These are phyloP conservation scores for Lachnellula cervina DNA, from an alignment of 2,329 filamentous ascomycete species.

Conservation along the genomic window DNA sequence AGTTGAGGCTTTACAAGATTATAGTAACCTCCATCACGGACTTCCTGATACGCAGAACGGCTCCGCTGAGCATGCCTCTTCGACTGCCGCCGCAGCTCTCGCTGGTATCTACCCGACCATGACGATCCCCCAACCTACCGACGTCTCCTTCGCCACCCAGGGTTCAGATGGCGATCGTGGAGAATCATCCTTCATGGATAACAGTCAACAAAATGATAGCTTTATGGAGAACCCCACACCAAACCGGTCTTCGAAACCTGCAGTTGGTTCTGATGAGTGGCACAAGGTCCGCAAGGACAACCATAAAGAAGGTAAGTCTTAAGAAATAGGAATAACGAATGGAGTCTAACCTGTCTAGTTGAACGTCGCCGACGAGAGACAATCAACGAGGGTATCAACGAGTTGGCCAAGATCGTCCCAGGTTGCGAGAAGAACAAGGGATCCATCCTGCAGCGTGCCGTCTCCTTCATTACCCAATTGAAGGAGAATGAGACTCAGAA, in stretches of 20 bases:
- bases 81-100: constrained; percentile 53
- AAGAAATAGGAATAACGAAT: not conserved
- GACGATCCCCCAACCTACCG: constrained; percentile 51
- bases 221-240: constrained; percentile 39
- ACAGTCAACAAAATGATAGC: constrained; percentile 27
- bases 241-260: constrained; percentile 58
- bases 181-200: constrained; percentile 38
- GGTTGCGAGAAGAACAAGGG: constrained; percentile 99
- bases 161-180: constrained; percentile 36
- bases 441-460: constrained; percentile 87
- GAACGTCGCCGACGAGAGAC: constrained; percentile 95
- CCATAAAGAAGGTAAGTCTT: constrained; percentile 84
- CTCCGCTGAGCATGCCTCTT: constrained; percentile 44
- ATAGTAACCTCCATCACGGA: constrained; percentile 40
- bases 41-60: constrained; percentile 48
- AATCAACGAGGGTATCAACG: constrained; percentile 98
- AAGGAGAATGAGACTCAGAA: constrained; percentile 93
- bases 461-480: constrained; percentile 89
- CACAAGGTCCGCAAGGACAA: constrained; percentile 96
- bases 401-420: constrained; percentile 94
- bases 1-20: constrained; percentile 32
- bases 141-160: constrained; percentile 45
- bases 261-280: constrained; percentile 96
- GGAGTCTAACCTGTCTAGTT: constrained; percentile 51
- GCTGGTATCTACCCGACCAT: constrained; percentile 43